Evolutionary conservation across 2,329 filamentous ascomycete genomes (phyloP).

Genomic region (Calonectria multiphialidica): DNA sequence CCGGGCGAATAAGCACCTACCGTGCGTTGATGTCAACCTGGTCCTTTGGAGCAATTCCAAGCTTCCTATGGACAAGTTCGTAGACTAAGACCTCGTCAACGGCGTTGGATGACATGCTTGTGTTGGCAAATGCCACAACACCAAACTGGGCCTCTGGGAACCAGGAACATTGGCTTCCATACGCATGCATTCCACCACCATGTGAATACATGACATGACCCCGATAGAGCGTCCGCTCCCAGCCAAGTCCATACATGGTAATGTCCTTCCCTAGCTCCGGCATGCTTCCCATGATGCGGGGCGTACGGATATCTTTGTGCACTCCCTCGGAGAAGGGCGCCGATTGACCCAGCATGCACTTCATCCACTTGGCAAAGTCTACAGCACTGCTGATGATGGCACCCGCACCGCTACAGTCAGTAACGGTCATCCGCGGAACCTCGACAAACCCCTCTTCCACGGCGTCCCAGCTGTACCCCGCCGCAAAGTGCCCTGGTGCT

Average conservation of each 20-base stretch:
- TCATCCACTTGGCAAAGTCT: slow-evolving; percentile 66
- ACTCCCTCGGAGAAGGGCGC: slow-evolving; percentile 38
- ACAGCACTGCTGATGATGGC: slow-evolving; percentile 58
- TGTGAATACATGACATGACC: slow-evolving; percentile 47
- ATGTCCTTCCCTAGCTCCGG: slow-evolving; percentile 32
- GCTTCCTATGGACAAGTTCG: slow-evolving; percentile 47
- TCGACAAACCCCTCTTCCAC: slow-evolving; percentile 34
- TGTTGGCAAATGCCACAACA: slow-evolving; percentile 54
- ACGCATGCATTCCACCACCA: slow-evolving; percentile 44
- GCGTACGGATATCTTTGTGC: slow-evolving; percentile 46
- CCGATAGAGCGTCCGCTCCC: slow-evolving; percentile 40
- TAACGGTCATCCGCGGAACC: slow-evolving; percentile 41
- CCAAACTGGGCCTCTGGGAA: slow-evolving; percentile 49
- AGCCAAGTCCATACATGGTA: slow-evolving; percentile 46
- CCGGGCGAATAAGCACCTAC: slow-evolving; percentile 30
- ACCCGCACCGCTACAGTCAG: slow-evolving; percentile 54
- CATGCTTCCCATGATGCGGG: slow-evolving; percentile 47
- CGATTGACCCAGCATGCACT: slow-evolving; percentile 54
- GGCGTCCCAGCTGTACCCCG: slow-evolving; percentile 56
- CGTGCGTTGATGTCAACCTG: slow-evolving; percentile 31
- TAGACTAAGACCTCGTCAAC: slow-evolving; percentile 41
- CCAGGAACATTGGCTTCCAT: slow-evolving; percentile 46
- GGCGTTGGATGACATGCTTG: slow-evolving; percentile 52
- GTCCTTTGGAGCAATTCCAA: slow-evolving; percentile 35
- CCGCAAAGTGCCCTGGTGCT: slow-evolving; percentile 49